Evolutionary conservation across 2,329 filamentous ascomycete genomes (phyloP), one percentile per base, ranked within the genome.

Genomic region (Immersiporthe knoxdaviesiana): DNA sequence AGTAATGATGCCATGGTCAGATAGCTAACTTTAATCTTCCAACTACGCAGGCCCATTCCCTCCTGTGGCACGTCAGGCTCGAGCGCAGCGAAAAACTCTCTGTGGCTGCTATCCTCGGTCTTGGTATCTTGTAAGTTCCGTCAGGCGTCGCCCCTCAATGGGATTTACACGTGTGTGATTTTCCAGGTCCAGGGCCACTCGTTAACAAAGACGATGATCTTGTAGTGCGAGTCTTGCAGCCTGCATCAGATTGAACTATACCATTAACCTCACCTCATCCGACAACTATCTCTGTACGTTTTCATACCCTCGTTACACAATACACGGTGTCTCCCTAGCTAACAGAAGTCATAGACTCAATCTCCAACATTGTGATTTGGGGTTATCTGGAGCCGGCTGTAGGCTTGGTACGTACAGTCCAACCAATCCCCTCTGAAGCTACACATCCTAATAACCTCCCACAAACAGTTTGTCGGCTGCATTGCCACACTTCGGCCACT

Each of bases 21-120:
- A 2, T 24, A 10, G 21, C 37, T 66, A 30, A 66, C 41, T n/a
- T 7, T 10, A 12, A n/a, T 7, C 35, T 35, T 8, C 39, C 14
- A 24, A n/a, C 24, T 47, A 27, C 27, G 5, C 41, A 66, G 68
- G 24, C 69, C 69, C 1, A 70, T 70, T 54, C 69, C 69, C 54
- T 70, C 21, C 44, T 70, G 11, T 70, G 69, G 69, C 63, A 68
- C 21, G 69, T 70, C 27, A 62, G 63, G 52, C 69, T 70, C 11
- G 69, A 68, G 47, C 69, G 66, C 39, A 68, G 69, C 44, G 69
- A 70, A 24, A 70, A 70, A 37, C 50, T 70, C 14, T 70, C 69
- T 6, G 69, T 70, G 2, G 69, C 50, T 54, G 69, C 50, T 16
- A 70, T 70, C 21, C 69, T 70, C 35, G 69, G 69, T 8, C 66